These are phyloP conservation scores for Cystobasidium pallidum DNA, from an alignment of 1,284 basidiomycete genomes.

Conservation along the genomic window DNA sequence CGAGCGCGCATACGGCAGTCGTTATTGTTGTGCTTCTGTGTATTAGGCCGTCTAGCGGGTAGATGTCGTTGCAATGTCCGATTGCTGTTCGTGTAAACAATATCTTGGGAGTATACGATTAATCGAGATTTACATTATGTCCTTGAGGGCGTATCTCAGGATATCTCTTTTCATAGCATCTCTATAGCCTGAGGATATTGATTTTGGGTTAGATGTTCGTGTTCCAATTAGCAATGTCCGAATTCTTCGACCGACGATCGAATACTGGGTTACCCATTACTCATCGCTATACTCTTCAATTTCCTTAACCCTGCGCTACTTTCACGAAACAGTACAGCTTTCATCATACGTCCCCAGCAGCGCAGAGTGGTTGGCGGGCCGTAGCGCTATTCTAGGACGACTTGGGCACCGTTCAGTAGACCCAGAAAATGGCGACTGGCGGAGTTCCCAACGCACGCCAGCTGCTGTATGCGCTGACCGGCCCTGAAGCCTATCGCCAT, in stretches of 20 bases:
- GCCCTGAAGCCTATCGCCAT: constrained; percentile 13
- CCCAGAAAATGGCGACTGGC: constrained; percentile 9
- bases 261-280: not conserved
- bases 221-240: too few relatives aligned
- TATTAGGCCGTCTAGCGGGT: too few relatives aligned
- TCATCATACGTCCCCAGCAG: too few relatives aligned
- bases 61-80: too few relatives aligned
- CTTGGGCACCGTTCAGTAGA: not conserved
- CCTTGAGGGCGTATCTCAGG: too few relatives aligned
- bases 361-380: too few relatives aligned
- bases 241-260: not conserved
- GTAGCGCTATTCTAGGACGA: not conserved
- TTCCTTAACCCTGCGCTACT: not conserved
- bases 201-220: too few relatives aligned
- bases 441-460: constrained; percentile 1
- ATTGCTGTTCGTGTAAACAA: too few relatives aligned
- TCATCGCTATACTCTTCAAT: constrained; percentile 3
- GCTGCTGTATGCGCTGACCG: constrained; percentile 32
- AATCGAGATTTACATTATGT: too few relatives aligned
- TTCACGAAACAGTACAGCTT: not conserved
- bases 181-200: too few relatives aligned
- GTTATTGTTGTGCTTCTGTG: constrained; percentile 2
- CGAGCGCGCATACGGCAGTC: not conserved
- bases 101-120: too few relatives aligned
- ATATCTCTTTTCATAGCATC: too few relatives aligned